Base-by-base conservation (phyloP, 2,329 filamentous ascomycete species). In the Fusarium guadeloupense region DNA sequence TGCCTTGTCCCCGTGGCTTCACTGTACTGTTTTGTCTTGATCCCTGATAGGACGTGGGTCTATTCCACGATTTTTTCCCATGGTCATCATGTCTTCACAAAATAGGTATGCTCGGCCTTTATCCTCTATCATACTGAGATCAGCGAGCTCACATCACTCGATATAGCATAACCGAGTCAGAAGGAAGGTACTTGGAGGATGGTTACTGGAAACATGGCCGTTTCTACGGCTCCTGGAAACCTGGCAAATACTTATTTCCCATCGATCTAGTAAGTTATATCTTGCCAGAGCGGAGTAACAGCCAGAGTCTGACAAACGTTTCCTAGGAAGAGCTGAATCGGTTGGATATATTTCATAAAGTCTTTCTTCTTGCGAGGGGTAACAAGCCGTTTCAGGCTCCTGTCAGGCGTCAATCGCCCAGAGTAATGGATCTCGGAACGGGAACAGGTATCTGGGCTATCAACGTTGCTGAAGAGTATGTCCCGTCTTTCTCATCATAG, bases 381-480 rank as follows among this genome's bases (percentile, higher is more conserved):
- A 74, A 81, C 3, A 67, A 66, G 26, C 62, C 71, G 3, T 69
- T 74, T 51, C 50, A 62, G 48, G 23, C 51, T 57, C 50, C 61
- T 34, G 26, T 61, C 68, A 20, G 48, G 40, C 46, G 58, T 21
- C 35, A 54, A 57, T 17, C 57, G 48, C 40, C 70, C 25, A 76
- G 78, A 44, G 81, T 89, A 41, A 72, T 90, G 35, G 87, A 90
- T 69, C 72, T 97, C 48, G 94, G 93, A 35, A 93, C 90, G 62
- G 94, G 93, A 17, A 96, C 92, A 1, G 93, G 92, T 33, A 94
- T 96, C 59, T 98, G 94, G 94, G 86, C 90, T 34, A 91, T 96
- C 68, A 90, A 94, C 66, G 89, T 97, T 77, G 90, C 90, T 61
- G 88, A 76, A 62, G 61, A 90, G 84, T 92, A 80, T 78, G 86